phyloP scores from a whole-genome alignment of 1,139 yeast species.

The Sugiyamaella pinicola region DNA sequence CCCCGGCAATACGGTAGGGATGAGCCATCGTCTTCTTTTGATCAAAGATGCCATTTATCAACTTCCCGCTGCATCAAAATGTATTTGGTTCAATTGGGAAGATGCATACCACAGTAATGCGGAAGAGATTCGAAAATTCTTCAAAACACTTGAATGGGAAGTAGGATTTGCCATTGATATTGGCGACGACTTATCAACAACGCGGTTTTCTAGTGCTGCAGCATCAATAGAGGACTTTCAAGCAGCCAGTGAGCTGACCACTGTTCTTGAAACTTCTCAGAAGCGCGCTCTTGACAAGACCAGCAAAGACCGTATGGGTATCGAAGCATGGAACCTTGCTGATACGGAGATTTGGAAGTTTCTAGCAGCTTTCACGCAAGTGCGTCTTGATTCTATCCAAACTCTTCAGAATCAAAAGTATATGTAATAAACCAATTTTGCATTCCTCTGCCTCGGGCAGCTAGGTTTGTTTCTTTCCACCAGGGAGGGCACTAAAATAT shows the following conservation, averaged over 20 bases:
- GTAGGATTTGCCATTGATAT: constrained; percentile 29
- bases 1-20: constrained; percentile 27
- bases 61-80: constrained; percentile 24
- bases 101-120: constrained; percentile 17
- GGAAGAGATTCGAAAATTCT: constrained; percentile 21
- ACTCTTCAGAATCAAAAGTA: not conserved
- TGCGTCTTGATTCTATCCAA: constrained; percentile 10
- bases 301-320: constrained; percentile 21
- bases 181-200: constrained; percentile 1
- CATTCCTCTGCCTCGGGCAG: constrained; percentile 3
- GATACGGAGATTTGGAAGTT: constrained; percentile 39
- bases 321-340: constrained; percentile 36
- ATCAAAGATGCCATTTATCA: constrained; percentile 31
- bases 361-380: constrained; percentile 21
- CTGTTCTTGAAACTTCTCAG: constrained; percentile 19
- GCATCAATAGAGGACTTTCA: not conserved
- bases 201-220: not conserved
- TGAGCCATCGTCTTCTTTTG: constrained; percentile 26
- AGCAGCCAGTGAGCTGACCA: not conserved
- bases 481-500: not conserved
- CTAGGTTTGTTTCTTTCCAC: too few relatives aligned
- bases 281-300: constrained; percentile 19
- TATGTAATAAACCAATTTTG: not conserved
- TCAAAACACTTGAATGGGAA: constrained; percentile 31
- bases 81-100: constrained; percentile 34